Evolutionary conservation across 208 protist genomes (phyloP), one percentile per base, ranked within the genome.

Genomic region (Crithidia fasciculata): DNA sequence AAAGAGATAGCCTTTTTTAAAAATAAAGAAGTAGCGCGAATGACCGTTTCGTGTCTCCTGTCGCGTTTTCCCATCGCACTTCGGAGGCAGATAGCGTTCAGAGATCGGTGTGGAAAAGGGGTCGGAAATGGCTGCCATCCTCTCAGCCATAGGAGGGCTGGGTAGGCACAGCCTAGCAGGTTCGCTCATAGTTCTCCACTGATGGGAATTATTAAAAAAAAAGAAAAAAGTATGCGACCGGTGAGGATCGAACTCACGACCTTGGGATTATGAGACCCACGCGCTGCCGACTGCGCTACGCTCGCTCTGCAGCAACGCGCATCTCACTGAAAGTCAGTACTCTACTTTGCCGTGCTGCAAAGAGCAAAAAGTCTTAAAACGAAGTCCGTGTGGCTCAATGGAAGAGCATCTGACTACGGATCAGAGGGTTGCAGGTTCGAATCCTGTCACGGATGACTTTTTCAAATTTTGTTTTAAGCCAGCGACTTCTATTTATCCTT

Each of bases 211-310:
- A n/a, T n/a, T n/a, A n/a, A n/a, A n/a, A n/a, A n/a, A n/a, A n/a
- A 28, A 28, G 28, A 61, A 70, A 70, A 70, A 88, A 43, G 49
- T 60, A 63, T 86, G 81, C 81, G 77, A 84, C 71, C 78, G 73
- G 82, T 83, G 86, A 94, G 88, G 87, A 82, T 96, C 88, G 92
- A 94, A 95, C 93, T 97, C 87, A 97, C 93, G 90, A 95, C 90
- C 93, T 97, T 97, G 88, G 93, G 93, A 92, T 97, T 97, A 97
- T 97, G 93, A 97, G 81, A 95, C 93, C 90, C 88, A 97, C 93
- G 93, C 93, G 93, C 93, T 97, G 91, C 93, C 91, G 93, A 95
- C 93, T 95, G 93, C 93, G 93, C 93, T 87, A 97, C 82, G 86
- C 88, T 93, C 88, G 91, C 88, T 73, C 74, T 59, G 69, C 2